Base-by-base conservation (phyloP, 371 early-diverging fungal genomes). In the Hamiltosporidium tvaerminnensis region DNA sequence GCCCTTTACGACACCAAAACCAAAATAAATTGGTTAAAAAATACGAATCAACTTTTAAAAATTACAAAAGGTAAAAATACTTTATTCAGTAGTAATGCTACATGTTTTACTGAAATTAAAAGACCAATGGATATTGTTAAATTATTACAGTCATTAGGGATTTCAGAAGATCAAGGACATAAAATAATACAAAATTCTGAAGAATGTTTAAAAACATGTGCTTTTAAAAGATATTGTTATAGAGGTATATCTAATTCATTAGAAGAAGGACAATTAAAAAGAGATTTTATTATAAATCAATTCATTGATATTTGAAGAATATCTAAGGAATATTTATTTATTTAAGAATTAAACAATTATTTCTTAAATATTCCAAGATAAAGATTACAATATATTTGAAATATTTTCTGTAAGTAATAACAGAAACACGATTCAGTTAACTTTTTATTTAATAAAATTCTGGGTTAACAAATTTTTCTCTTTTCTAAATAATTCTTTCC, bases 41-140 rank as follows among this genome's bases (percentile, higher is more conserved):
- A 63, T 56, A 53, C 59, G 1, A 53, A 35, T n/a, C 39, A 32
- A 12, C 36, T 67, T n/a, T 37, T 67, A 7, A 44, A 47, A 53
- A 38, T 58, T 32, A 63, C 63, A 4, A 67, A 67, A 49, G 56
- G 63, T 4, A 62, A 49, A 48, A 67, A 67, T 55, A 41, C 59
- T 35, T 49, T 67, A 1, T 10, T 67, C 44, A 56, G 59, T 5
- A 58, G 53, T 49, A 53, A 52, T 3, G 68, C 68, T 23, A 14
- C 3, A 34, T 5, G 44, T n/a, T n/a, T 2, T 16, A 57, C 52
- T 34, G 68, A 67, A 50, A 4, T 67, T 7, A 67, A 63, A 52
- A 32, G 10, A 30, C 44, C 44, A 2, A 7, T 33, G 23, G 68
- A 67, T 47, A 16, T 67, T 23, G 5, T 36, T 1, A 47, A 62